Base-by-base conservation (phyloP, 2,329 filamentous ascomycete genomes). In the Sarocladium oryzae region DNA sequence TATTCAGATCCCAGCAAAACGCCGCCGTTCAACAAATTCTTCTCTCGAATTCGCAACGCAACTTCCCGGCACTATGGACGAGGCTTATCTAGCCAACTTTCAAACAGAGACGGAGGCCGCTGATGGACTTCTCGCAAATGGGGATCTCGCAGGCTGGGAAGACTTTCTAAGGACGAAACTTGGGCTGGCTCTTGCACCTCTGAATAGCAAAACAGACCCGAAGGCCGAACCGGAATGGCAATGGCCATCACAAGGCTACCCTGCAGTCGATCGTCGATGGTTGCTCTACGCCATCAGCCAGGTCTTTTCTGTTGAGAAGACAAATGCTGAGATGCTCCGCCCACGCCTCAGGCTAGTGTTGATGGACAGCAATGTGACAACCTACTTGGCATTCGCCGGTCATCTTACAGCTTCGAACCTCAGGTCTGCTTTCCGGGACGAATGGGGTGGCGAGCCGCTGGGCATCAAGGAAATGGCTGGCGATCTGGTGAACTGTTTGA, bases 181-280 rank as follows among this genome's bases (percentile, higher is more conserved):
- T 52, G 68, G 68, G 15, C 65, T 82, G 51, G n/a, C 37, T 16
- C 40, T 52, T 8, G 37, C 46, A 8, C 21, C 48, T 9, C 4
- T 36, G 9, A 49, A 45, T 13, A 18, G 23, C 32, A 51, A 45
- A 15, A 48, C 56, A 5, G 61, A 62, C 7, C 35, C 54, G 10
- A 56, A 63, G 43, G 63, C 66, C 20, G 46, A 62, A 13, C 68
- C 68, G 1, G 73, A 75, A 52, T 85, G 81, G 80, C 67, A 67
- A 26, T 78, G 75, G 74, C 65, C 68, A 37, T 63, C 66, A 13
- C 8, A 49, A 18, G 33, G n/a, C 15, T 81, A 84, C 59, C 70
- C 77, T 16, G 69, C 75, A 8, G 76, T 79, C 4, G 83, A 89
- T 63, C 77, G 82, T 23, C 77, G 81, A 54, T 86, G 85, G 77